Evolutionary conservation across 1,284 basidiomycete genomes (phyloP), one percentile per base, ranked within the genome.

Genomic region (Heterobasidion occidentale): DNA sequence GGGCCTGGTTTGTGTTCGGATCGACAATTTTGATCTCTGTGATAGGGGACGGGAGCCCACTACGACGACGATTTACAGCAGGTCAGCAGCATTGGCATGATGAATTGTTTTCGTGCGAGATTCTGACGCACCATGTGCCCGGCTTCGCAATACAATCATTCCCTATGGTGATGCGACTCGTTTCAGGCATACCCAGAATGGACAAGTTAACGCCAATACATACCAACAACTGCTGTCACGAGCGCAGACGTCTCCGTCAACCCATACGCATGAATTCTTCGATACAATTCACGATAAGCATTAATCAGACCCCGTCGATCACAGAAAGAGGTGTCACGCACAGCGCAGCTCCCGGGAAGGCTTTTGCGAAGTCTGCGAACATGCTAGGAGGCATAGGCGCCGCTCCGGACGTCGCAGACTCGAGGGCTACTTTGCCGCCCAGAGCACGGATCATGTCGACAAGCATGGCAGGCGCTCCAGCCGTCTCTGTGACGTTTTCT

Each of bases 221-320:
- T 27, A 27, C 27, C 27, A 6, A 27, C 27, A 3, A 27, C 27
- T 3, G 27, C 27, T 27, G 27, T 27, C 27, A 27, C 27, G 27
- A 27, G 27, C 6, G 27, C 27, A 5, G 27, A 79, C 0, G 75
- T 77, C 63, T 85, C 83, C 7, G 81, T 84, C 56, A 82, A 65
- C 2, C 83, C 83, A 60, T 84, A 86, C 4, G 77, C 81, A 64
- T 82, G 80, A 45, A 71, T 70, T 64, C 77, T 77, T 27, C 27
- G 6, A 27, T 27, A 4, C 4, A 27, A 5, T 27, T 6, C 27
- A 27, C 27, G 6, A 4, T 27, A 27, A 27, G 27, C 27, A 27
- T 27, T 4, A 27, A 27, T 27, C 27, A 6, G 27, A 27, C 27
- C 27, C 6, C 27, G 5, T 4, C 27, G 27, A 27, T 27, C 27